Base-by-base conservation (phyloP, 257 asterid species). In the Catharanthus roseus region DNA sequence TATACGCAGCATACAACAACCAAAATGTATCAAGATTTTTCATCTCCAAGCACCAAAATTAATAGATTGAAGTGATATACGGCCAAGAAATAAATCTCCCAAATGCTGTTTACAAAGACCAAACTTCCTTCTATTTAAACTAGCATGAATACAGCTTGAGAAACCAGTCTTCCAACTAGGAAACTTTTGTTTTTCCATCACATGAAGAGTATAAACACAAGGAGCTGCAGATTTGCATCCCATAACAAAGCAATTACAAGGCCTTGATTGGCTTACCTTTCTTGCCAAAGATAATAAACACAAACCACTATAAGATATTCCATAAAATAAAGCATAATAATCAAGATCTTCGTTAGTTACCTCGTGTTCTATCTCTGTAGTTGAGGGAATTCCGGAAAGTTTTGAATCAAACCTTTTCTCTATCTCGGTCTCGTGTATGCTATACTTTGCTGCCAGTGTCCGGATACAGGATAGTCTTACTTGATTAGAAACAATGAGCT, bases 141-240 rank as follows among this genome's bases (percentile, higher is more conserved):
- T 82, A 50, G 97, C 96, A 81, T 93, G 99, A 54, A 89, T 84
- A 45, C 77, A 78, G 71, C 90, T 82, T 16, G 93, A 72, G 79
- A 93, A 93, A 16, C 99, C 99, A 19, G 96, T 93, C 76, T 86
- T 93, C 99, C 97, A 93, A 34, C 85, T 91, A 4, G 99, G 99
- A 72, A 86, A 93, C 78, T 79, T 89, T 64, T 91, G 96, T 45
- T 92, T 85, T 81, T 93, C 99, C 97, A 89, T 93, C 53, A 91
- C 96, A 65, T 88, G 85, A 84, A 93, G 87, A 33, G 89, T 74
- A 78, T 89, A 85, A 69, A 91, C 96, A 68, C 87, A 72, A 9
- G 89, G 85, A 64, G 85, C 96, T 1, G 84, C 82, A 34, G 70
- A 74, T 36, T 39, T 62, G 77, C 99, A 91, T 24, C 97, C 97